phyloP scores from a whole-genome alignment of 192 early-diverging fungal species.

The Entophlyctis luteolus region DNA sequence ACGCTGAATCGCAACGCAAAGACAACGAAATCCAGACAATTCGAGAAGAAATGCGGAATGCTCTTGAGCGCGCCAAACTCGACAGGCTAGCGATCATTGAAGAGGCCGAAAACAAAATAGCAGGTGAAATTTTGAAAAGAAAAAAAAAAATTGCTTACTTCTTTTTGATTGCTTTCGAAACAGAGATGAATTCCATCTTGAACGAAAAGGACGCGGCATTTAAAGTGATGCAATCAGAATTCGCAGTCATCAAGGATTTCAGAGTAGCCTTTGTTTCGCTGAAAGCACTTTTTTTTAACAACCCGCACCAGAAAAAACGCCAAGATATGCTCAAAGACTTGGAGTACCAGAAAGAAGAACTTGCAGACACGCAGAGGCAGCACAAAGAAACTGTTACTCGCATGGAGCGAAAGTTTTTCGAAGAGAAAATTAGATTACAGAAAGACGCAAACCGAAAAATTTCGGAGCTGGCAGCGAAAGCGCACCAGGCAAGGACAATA shows the following conservation, averaged over 20 bases:
- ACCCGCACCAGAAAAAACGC: conserved; percentile 46
- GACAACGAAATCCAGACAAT: conserved; percentile 46
- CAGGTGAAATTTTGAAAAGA: conserved; percentile 30
- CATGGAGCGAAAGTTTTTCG: conserved; percentile 65
- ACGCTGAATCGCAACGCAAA: conserved; percentile 51
- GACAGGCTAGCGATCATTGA: conserved; percentile 40
- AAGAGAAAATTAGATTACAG: conserved; percentile 62
- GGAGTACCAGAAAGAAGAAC: conserved; percentile 50
- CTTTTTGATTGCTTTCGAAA: neutral
- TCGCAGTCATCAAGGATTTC: conserved; percentile 63
- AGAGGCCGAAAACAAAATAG: conserved; percentile 46
- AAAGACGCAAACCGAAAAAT: conserved; percentile 63
- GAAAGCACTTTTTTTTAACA: neutral
- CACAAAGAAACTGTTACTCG: conserved; percentile 54
- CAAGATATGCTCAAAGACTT: conserved; percentile 59
- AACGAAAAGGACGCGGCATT: conserved; percentile 56
- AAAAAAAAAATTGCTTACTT: neutral
- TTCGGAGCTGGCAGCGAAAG: conserved; percentile 57
- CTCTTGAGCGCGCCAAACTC: conserved; percentile 19
- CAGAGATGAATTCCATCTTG: conserved; percentile 46
- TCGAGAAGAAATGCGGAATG: conserved; percentile 38
- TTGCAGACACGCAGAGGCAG: conserved; percentile 53
- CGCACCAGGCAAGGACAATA: conserved; percentile 40
- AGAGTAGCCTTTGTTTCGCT: conserved; percentile 33
- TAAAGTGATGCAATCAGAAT: conserved; percentile 62